A percentile compares a stretch with the other conserved stretches of the same genome.
phyloP scores from a whole-genome alignment of 768 basidiomycete genomes.

The Ramaria sp. region DNA sequence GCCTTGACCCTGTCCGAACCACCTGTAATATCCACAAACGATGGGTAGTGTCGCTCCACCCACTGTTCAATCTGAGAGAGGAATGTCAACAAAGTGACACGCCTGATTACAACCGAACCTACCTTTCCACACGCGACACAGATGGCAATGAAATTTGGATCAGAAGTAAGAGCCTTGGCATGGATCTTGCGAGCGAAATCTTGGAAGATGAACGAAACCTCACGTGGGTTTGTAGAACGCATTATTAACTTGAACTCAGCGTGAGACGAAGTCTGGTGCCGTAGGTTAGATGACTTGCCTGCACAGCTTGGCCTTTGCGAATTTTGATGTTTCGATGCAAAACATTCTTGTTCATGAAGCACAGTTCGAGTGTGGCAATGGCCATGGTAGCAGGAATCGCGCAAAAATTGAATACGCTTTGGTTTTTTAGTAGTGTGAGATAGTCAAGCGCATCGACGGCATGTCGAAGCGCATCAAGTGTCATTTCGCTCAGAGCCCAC shows the following conservation, averaged over 20 bases:
- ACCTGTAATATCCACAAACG: constrained; percentile 51
- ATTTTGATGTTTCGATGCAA: constrained; percentile 90
- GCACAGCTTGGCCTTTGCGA: constrained; percentile 80
- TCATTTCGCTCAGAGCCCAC: constrained; percentile 82
- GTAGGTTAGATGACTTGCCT: constrained; percentile 34
- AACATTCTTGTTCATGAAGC: constrained; percentile 88
- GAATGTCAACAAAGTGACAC: too few relatives aligned
- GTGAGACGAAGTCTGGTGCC: neutral
- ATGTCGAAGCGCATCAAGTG: constrained; percentile 80
- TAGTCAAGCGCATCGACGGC: constrained; percentile 84
- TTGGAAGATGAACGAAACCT: constrained; percentile 83
- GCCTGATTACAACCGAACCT: constrained; percentile 14
- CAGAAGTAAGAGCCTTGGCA: constrained; percentile 61
- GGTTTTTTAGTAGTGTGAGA: constrained; percentile 74
- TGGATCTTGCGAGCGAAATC: constrained; percentile 78
- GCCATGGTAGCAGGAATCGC: constrained; percentile 95
- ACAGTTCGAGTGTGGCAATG: constrained; percentile 82
- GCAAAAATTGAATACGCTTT: constrained; percentile 91
- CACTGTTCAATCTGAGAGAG: constrained; percentile 71
- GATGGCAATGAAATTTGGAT: constrained; percentile 79
- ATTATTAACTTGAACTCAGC: constrained; percentile 62
- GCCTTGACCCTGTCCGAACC: constrained; percentile 13
- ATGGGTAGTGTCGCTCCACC: constrained; percentile 89
- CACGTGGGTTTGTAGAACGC: constrained; percentile 82
- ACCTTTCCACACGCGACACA: constrained; percentile 81